A percentile compares a stretch with the other conserved stretches of the same genome.
phyloP scores from a whole-genome alignment of 1,139 yeast species.

The Hansenula lynferdii region DNA sequence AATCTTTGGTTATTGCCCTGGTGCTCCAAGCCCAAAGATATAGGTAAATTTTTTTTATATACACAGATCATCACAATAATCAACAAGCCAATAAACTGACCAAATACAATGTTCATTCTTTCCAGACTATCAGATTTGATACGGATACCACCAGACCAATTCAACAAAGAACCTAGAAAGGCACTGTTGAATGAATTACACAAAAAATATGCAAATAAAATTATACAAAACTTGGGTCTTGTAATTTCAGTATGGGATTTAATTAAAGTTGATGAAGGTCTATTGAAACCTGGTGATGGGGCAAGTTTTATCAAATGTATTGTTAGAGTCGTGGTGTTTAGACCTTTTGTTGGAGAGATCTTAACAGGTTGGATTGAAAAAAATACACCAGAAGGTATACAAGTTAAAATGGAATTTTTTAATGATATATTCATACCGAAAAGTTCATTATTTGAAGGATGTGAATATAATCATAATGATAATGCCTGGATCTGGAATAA shows the following conservation, averaged over 20 bases:
- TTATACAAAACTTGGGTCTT: conserved; percentile 78
- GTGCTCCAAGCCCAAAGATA: neutral
- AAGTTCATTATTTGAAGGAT: conserved; percentile 71
- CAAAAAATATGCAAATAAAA: conserved; percentile 77
- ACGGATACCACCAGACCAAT: conserved; percentile 83
- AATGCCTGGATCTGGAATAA: conserved; percentile 94
- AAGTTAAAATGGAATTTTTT: conserved; percentile 73
- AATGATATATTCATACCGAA: conserved; percentile 90
- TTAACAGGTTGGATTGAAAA: conserved; percentile 90
- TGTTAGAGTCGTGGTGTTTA: conserved; percentile 77
- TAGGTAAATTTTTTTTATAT: neutral
- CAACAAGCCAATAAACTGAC: no score
- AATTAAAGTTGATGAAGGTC: conserved; percentile 75
- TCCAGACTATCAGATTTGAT: conserved; percentile 78
- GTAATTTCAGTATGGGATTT: conserved; percentile 85
- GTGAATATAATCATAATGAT: conserved; percentile 65
- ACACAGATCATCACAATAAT: neutral
- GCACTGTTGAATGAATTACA: conserved; percentile 80
- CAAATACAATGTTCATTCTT: conserved; percentile 88
- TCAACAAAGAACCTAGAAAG: conserved; percentile 56
- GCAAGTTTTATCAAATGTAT: conserved; percentile 73
- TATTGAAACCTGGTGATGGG: conserved; percentile 95
- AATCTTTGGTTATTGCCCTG: neutral
- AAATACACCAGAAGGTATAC: conserved; percentile 82
- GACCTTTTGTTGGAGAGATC: conserved; percentile 94